Evolutionary conservation across 2,329 filamentous ascomycete species (phyloP).

Genomic region (Laburnicola sp.): DNA sequence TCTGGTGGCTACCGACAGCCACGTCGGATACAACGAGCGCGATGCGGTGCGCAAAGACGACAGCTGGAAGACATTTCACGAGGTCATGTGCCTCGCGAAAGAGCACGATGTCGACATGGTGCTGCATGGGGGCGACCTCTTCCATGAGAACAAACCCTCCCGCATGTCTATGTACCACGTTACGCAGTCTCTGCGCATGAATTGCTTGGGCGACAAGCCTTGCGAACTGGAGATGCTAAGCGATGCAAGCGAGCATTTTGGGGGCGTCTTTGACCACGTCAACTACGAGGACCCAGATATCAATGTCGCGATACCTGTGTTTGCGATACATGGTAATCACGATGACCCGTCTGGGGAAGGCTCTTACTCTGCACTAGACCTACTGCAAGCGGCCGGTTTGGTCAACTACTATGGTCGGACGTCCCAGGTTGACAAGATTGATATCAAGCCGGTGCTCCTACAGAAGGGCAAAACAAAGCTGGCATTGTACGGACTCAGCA

Average conservation of each 20-base stretch:
- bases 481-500: constrained; percentile 90
- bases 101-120: constrained; percentile 97
- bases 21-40: constrained; percentile 95
- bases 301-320: constrained; percentile 94
- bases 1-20: constrained; percentile 91
- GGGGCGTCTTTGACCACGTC: constrained; percentile 84
- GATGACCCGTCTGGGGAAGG: constrained; percentile 98
- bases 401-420: constrained; percentile 96
- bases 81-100: constrained; percentile 87
- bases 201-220: constrained; percentile 92
- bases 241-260: constrained; percentile 88
- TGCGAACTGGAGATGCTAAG: constrained; percentile 94
- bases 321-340: constrained; percentile 98
- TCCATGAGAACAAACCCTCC: constrained; percentile 97
- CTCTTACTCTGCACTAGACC: constrained; percentile 84
- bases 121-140: constrained; percentile 88
- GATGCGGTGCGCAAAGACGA: constrained; percentile 95
- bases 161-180: constrained; percentile 96
- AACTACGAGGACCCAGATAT: constrained; percentile 98
- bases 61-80: constrained; percentile 94
- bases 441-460: constrained; percentile 85
- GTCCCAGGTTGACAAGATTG: constrained; percentile 89
- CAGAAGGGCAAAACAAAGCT: constrained; percentile 94
- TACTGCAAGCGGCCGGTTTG: constrained; percentile 86
- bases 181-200: constrained; percentile 89